Evolutionary conservation across 2,329 filamentous ascomycete species (phyloP), one percentile per base, ranked within the genome.

Genomic region (Tolypocladium tundrense): DNA sequence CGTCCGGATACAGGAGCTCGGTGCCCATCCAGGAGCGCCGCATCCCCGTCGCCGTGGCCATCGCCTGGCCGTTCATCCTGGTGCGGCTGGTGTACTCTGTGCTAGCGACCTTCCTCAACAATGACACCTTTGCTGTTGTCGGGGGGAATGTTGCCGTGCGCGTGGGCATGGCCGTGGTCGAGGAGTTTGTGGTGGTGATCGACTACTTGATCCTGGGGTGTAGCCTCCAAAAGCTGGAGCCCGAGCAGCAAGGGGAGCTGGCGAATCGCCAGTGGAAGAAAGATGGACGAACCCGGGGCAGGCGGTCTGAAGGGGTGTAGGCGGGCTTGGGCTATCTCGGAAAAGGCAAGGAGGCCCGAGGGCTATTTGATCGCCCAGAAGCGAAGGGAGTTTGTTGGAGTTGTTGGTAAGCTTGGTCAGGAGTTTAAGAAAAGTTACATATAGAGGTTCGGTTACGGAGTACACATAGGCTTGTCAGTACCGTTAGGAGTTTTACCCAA

Each of bases 31-130:
- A 6, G 76, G 77, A 84, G 67, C 74, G 73, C 56, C 73, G 76
- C 7, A 64, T 81, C 24, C 61, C 80, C 9, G 58, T 75, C 9
- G 76, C 75, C 8, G 70, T 81, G 7, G 70, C 65, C 0, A 54
- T 75, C 2, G 72, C 76, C 0, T 62, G 77, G 14, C 80, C 80
- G 0, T 77, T 83, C 61, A 69, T 84, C 56, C 64, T 78, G 4
- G 70, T 82, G 11, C 75, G 81, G 33, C 64, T 83, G 3, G 56
- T 77, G 54, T 84, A 80, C 67, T 72, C 75, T 0, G 63, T 71
- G n/a, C 59, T 79, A 43, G 67, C 70, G 6, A 71, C 71, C 21
- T 82, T 79, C 65, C 61, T 70, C 27, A 60, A 69, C 35, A 68
- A 74, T 54, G 64, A 68, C 4, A 63, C 63, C 27, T 83, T 83